Percentiles rank a stretch among this genome's conserved stretches.
Conservation (phyloP, 2,329 filamentous ascomycete species). For the Biscogniauxia marginata region DNA sequence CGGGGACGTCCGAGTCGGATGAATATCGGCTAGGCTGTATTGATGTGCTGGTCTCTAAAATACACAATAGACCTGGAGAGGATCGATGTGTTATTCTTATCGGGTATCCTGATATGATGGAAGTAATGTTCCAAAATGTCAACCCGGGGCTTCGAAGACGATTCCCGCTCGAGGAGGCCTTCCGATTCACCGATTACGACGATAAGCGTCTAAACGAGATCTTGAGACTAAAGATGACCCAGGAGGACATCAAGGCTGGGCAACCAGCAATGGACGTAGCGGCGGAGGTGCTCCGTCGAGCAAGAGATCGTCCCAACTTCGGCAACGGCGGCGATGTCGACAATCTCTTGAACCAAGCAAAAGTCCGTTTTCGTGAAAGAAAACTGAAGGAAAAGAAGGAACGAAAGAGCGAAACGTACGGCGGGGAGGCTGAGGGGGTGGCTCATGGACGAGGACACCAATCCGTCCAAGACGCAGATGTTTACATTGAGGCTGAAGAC, state of each 20-base stretch:
- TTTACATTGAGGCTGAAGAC: neutral
- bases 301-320: conserved; percentile 44
- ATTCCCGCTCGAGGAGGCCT: conserved; percentile 62
- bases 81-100: conserved; percentile 70
- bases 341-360: conserved; percentile 11
- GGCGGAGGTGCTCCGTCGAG: conserved; percentile 57
- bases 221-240: conserved; percentile 59
- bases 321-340: conserved; percentile 29
- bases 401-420: neutral
- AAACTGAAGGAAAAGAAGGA: neutral
- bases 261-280: conserved; percentile 51
- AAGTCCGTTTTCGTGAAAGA: conserved; percentile 15
- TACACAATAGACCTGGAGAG: conserved; percentile 37
- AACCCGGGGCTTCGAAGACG: conserved; percentile 68
- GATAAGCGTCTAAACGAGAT: conserved; percentile 57
- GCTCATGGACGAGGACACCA: neutral
- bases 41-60: neutral
- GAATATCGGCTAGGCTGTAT: neutral
- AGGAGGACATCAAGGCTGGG: conserved; percentile 52
- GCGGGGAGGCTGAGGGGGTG: neutral
- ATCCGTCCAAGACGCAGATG: neutral
- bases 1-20: neutral
- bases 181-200: conserved; percentile 68
- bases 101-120: conserved; percentile 68
- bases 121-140: conserved; percentile 68